A percentile compares a stretch with the other conserved stretches of the same genome.
phyloP scores from a whole-genome alignment of 352 stramenopile genomes.

The Thalassiosira sp. region DNA sequence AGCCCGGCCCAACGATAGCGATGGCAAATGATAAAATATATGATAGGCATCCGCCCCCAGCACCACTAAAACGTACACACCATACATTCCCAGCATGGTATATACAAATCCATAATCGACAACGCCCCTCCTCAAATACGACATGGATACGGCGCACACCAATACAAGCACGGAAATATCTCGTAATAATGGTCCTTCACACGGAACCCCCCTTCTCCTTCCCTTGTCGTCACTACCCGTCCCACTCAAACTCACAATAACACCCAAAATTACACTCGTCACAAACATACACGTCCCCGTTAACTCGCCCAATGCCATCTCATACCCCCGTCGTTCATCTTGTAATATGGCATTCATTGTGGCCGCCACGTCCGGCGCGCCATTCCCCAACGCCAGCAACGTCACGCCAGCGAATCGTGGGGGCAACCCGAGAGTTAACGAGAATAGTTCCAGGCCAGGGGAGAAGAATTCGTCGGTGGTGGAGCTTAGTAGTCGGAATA shows the following conservation, averaged over 20 bases:
- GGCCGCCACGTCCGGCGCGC: constrained; percentile 91
- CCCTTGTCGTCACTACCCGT: background rate
- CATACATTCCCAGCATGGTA: constrained; percentile 73
- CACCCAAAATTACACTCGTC: constrained; percentile 89
- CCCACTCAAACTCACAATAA: constrained; percentile 75
- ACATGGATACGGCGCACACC: constrained; percentile 49
- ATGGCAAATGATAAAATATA: constrained; percentile 51
- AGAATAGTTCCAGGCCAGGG: constrained; percentile 92
- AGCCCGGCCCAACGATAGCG: too few relatives aligned
- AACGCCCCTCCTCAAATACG: constrained; percentile 39
- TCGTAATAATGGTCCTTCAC: constrained; percentile 54
- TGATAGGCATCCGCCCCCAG: constrained; percentile 65
- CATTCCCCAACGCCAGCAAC: constrained; percentile 95
- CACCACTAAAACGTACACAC: constrained; percentile 71
- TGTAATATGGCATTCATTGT: constrained; percentile 59
- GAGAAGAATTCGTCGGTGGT: constrained; percentile 94
- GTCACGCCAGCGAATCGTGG: constrained; percentile 90
- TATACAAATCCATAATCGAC: constrained; percentile 41
- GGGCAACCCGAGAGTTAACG: constrained; percentile 78
- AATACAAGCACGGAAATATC: constrained; percentile 52
- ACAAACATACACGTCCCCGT: constrained; percentile 93
- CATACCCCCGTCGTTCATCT: constrained; percentile 36
- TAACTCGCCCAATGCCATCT: constrained; percentile 88
- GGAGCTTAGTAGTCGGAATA: constrained; percentile 85
- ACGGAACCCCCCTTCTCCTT: constrained; percentile 37